Evolutionary conservation across 768 basidiomycete species (phyloP), one percentile per base, ranked within the genome.

Genomic region (Rhizopogon roseolus): DNA sequence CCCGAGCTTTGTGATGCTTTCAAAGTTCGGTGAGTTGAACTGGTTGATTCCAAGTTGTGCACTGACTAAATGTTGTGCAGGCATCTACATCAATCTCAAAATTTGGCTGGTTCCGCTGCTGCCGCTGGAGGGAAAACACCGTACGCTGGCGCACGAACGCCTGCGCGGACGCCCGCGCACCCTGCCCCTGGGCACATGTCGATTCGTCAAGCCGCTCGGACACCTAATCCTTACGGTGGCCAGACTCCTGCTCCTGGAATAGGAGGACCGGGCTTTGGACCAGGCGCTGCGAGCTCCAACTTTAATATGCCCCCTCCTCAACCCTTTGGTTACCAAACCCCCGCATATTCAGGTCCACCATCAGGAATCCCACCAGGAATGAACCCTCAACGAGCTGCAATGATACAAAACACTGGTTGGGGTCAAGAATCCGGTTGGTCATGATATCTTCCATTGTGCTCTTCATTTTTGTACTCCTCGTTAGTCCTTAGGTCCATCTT

Each of bases 1-100:
- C 86, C 90, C 4, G 93, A 97, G 68, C 73, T 98, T 5, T 97
- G 96, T 59, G 95, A 98, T 67, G 94, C 95, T 17, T 98, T 98
- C 83, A 98, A 98, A 83, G 83, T 91, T 64, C 71, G 86, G 85
- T 85, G 62, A 61, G 77, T 17, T 62, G 17, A 45, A 6, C 29
- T n/a, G 22, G 27, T 36, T 40, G 27, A 22, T 40, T 43, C 41
- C 41, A 28, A 22, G 27, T 56, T 36, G 28, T 17, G 45, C 28
- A 45, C 27, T 25, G 39, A 44, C 42, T 28, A 51, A 50, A 28
- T 11, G 37, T 58, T 25, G 39, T 52, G 40, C 57, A 88, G 88
- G 61, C 88, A 91, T 73, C 73, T 89, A 41, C 85, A 90, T 61
- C 86, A 90, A 68, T 86, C 88, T n/a, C 76, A 77, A 76, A 88